Evolutionary conservation across 2,329 filamentous ascomycete genomes (phyloP).

Genomic region (Ophiostoma himal-ulmi): DNA sequence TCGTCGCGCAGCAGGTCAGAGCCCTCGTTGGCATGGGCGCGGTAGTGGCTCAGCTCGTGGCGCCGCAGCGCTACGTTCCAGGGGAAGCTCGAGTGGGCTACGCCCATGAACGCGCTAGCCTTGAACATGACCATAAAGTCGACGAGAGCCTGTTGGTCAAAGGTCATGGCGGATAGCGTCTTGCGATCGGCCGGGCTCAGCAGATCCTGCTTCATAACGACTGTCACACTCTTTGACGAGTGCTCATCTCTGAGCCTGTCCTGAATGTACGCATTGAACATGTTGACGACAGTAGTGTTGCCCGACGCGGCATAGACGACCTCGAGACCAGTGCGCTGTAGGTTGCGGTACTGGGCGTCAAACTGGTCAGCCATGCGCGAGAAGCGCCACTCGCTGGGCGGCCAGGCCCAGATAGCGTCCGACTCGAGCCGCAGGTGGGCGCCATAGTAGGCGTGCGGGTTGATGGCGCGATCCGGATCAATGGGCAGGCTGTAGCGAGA

Average conservation of each 20-base stretch:
- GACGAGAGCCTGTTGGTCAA: conserved; percentile 34
- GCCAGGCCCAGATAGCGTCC: conserved; percentile 32
- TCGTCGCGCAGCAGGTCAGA: conserved; percentile 33
- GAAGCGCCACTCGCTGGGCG: conserved; percentile 31
- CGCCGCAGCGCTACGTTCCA: conserved; percentile 34
- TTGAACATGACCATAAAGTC: conserved; percentile 34
- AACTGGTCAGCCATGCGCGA: conserved; percentile 33
- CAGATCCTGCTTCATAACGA: conserved; percentile 33
- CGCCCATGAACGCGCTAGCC: conserved; percentile 34
- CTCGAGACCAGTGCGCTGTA: conserved; percentile 28
- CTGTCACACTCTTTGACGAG: conserved; percentile 25
- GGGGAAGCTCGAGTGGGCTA: conserved; percentile 33
- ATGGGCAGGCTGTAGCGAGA: conserved; percentile 27
- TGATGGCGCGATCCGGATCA: conserved; percentile 29
- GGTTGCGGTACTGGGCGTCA: conserved; percentile 30
- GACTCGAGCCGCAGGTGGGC: conserved; percentile 33
- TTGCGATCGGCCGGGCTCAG: conserved; percentile 26
- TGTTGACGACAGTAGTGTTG: conserved; percentile 30
- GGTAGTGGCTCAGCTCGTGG: conserved; percentile 32
- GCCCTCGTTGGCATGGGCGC: conserved; percentile 29
- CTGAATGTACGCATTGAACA: conserved; percentile 27
- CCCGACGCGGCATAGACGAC: conserved; percentile 33
- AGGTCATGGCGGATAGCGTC: conserved; percentile 29
- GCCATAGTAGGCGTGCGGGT: conserved; percentile 30
- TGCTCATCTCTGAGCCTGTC: conserved; percentile 17